These are phyloP conservation scores for Aspergillus heteromorphus DNA, from an alignment of 495 filamentous ascomycete genomes.

Conservation along the genomic window DNA sequence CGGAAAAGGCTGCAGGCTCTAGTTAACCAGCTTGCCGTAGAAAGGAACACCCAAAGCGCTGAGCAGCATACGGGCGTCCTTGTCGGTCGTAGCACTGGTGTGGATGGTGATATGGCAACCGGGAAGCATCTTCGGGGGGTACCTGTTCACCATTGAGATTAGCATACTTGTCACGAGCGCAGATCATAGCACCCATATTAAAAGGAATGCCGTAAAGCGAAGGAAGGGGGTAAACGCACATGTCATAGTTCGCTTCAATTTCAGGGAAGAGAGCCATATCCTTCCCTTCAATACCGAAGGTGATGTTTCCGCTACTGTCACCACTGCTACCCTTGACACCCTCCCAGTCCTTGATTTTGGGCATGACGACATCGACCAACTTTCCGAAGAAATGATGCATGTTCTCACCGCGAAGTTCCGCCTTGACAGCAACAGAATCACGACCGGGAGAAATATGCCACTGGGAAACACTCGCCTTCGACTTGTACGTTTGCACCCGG, in stretches of 20 bases:
- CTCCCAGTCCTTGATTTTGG: constrained; percentile 89
- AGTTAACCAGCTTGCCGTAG: constrained; percentile 63
- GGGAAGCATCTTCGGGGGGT: constrained; percentile 89
- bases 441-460: constrained; percentile 55
- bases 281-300: constrained; percentile 68
- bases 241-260: constrained; percentile 83
- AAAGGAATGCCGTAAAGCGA: background rate
- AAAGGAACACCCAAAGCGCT: constrained; percentile 77
- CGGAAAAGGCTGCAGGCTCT: constrained; percentile 3
- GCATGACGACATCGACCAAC: constrained; percentile 80
- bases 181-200: background rate
- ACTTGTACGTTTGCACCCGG: constrained; percentile 62
- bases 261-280: constrained; percentile 81
- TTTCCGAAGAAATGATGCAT: constrained; percentile 88
- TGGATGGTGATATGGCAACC: constrained; percentile 82
- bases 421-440: constrained; percentile 56
- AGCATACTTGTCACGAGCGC: background rate
- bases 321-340: constrained; percentile 72
- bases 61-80: constrained; percentile 82
- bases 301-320: constrained; percentile 82
- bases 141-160: constrained; percentile 41
- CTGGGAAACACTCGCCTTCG: constrained; percentile 57
- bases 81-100: constrained; percentile 82
- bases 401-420: constrained; percentile 66
- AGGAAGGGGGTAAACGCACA: constrained; percentile 51